These are phyloP conservation scores for Fusarium clavum DNA, from an alignment of 2,329 filamentous ascomycete genomes.

Conservation along the genomic window DNA sequence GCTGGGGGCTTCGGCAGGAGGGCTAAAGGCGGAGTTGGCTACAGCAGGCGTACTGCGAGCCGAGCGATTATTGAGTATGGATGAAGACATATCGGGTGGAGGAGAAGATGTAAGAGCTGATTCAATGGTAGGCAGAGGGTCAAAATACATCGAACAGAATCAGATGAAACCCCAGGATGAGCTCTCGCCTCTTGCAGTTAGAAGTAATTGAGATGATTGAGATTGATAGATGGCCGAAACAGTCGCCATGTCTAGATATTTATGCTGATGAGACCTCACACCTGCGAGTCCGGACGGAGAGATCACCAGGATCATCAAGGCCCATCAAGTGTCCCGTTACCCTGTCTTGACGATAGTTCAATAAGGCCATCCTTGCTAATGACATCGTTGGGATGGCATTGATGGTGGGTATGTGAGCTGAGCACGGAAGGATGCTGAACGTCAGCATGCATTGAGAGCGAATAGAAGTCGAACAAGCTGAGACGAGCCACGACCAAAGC, in stretches of 20 bases:
- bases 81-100: conserved; percentile 38
- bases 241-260: conserved; percentile 37
- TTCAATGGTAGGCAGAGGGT: conserved; percentile 30
- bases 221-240: conserved; percentile 2
- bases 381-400: conserved; percentile 35
- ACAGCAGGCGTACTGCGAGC: conserved; percentile 43
- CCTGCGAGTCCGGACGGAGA: conserved; percentile 20
- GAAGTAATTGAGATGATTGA: conserved; percentile 9
- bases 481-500: conserved; percentile 21
- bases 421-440: conserved; percentile 29
- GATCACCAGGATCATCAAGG: conserved; percentile 8
- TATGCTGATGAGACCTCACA: conserved; percentile 18
- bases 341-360: conserved; percentile 39
- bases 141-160: conserved; percentile 30
- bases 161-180: conserved; percentile 3
- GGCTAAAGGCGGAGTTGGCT: conserved; percentile 31
- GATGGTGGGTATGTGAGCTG: conserved; percentile 35
- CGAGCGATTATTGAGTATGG: conserved; percentile 34
- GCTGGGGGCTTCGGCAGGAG: conserved; percentile 33
- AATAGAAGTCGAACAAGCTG: conserved; percentile 7
- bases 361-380: conserved; percentile 40
- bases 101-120: conserved; percentile 26
- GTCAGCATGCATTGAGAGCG: conserved; percentile 14
- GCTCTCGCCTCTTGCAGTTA: conserved; percentile 12
- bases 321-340: conserved; percentile 15